Evolutionary conservation across 148 eudicot species (phyloP).

Genomic region (Chenopodium quinoa): DNA sequence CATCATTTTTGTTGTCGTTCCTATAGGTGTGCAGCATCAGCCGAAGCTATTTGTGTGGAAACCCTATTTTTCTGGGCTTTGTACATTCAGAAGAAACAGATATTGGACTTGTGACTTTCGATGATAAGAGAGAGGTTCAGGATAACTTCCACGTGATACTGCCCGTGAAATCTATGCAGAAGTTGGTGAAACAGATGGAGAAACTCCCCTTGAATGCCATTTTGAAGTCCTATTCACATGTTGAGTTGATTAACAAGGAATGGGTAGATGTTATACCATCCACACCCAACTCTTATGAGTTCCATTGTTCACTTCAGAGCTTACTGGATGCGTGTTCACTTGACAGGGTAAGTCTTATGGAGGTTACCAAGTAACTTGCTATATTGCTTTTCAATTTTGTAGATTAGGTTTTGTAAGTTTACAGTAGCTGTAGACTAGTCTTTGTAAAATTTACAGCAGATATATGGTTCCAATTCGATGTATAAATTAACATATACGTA

Average conservation of each 20-base stretch:
- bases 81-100: conserved; percentile 51
- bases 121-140: conserved; percentile 31
- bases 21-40: conserved; percentile 52
- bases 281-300: conserved; percentile 67
- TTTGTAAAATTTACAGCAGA: conserved; percentile 1
- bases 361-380: conserved; percentile 41
- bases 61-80: conserved; percentile 50
- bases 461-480: neutral
- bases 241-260: conserved; percentile 63
- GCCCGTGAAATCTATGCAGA: conserved; percentile 46
- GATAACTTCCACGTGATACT: conserved; percentile 56
- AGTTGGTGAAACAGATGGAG: conserved; percentile 44
- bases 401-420: neutral
- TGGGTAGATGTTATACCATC: conserved; percentile 72
- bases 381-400: neutral
- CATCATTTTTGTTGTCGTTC: neutral
- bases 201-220: conserved; percentile 43
- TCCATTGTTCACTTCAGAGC: conserved; percentile 57
- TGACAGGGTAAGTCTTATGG: conserved; percentile 51
- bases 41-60: conserved; percentile 23
- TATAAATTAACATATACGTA: too few relatives aligned
- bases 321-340: conserved; percentile 41
- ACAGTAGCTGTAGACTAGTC: neutral
- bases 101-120: conserved; percentile 45
- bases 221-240: conserved; percentile 42